These are phyloP conservation scores for Tetradesmus obliquus DNA, from an alignment of 139 green algal species.

Conservation along the genomic window DNA sequence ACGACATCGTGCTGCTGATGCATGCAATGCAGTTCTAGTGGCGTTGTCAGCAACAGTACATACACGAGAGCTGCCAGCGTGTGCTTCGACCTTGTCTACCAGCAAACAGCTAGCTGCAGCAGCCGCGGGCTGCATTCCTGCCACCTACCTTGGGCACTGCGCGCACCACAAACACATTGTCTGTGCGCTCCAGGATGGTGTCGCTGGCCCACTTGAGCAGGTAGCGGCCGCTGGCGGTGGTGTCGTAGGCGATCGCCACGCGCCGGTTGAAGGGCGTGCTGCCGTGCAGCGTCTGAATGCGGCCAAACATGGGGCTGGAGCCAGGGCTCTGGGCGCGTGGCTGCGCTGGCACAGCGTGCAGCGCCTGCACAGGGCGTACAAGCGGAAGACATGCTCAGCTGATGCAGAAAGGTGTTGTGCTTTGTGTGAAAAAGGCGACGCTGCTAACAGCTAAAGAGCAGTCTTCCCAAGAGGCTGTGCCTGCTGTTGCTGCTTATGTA, in stretches of 20 bases:
- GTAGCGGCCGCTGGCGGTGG: slow-evolving; percentile 39
- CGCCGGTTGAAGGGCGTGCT: slow-evolving; percentile 47
- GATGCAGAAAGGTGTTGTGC: neutral
- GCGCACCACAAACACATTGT: slow-evolving; percentile 50
- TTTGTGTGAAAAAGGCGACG: neutral
- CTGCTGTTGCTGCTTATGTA: no score
- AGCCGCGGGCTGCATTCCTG: no score
- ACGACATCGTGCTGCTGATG: neutral
- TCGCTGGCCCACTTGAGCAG: slow-evolving; percentile 39
- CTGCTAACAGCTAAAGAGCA: no score
- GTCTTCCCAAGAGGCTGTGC: no score
- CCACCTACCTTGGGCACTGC: slow-evolving; percentile 41
- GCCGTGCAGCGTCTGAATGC: neutral
- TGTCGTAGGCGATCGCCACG: slow-evolving; percentile 45
- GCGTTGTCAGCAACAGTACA: no score
- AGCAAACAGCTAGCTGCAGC: neutral
- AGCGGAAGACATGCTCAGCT: neutral
- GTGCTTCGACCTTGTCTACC: no score
- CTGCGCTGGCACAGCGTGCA: neutral
- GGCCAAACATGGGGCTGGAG: slow-evolving; percentile 35
- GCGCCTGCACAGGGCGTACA: neutral
- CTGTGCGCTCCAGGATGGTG: slow-evolving; percentile 45
- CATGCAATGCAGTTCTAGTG: neutral
- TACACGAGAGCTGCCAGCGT: no score
- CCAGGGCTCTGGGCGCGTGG: slow-evolving; percentile 12